Evolutionary conservation across 2,329 filamentous ascomycete genomes (phyloP).

Genomic region (Nakataea oryzae): DNA sequence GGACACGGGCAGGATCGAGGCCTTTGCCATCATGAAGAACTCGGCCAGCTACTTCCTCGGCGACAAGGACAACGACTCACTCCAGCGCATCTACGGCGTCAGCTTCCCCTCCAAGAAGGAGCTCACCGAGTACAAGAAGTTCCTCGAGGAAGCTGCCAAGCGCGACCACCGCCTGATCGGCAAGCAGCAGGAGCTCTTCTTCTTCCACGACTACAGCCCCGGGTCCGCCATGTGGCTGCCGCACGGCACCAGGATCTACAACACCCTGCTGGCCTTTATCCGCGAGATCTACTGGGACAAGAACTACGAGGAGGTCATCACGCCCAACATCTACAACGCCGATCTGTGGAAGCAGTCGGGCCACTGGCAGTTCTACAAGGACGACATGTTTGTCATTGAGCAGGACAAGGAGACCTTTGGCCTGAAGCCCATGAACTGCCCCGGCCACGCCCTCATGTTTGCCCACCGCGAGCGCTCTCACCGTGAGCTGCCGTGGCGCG

Average conservation of each 20-base stretch:
- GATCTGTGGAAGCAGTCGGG: conserved; percentile 90
- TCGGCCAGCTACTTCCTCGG: conserved; percentile 73
- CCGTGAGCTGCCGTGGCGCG: conserved; percentile 70
- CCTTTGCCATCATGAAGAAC: conserved; percentile 83
- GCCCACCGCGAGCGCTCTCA: conserved; percentile 64
- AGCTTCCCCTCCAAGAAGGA: conserved; percentile 93
- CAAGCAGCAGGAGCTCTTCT: conserved; percentile 92
- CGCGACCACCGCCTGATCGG: conserved; percentile 91
- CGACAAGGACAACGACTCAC: conserved; percentile 83
- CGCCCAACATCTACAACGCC: conserved; percentile 93
- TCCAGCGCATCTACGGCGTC: conserved; percentile 94
- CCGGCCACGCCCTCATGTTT: conserved; percentile 79
- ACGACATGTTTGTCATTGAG: conserved; percentile 76
- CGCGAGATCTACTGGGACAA: conserved; percentile 85
- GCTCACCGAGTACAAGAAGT: conserved; percentile 87
- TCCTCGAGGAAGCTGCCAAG: conserved; percentile 95
- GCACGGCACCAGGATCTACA: conserved; percentile 46
- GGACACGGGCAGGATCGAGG: conserved; percentile 86
- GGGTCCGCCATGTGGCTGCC: conserved; percentile 89
- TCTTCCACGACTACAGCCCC: conserved; percentile 90
- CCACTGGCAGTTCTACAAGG: conserved; percentile 88
- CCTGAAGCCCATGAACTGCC: conserved; percentile 76
- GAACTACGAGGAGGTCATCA: conserved; percentile 89
- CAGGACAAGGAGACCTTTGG: conserved; percentile 58
- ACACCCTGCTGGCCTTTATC: conserved; percentile 54